Base-by-base conservation (phyloP, 345 rosid species). In the Citrus inodora region DNA sequence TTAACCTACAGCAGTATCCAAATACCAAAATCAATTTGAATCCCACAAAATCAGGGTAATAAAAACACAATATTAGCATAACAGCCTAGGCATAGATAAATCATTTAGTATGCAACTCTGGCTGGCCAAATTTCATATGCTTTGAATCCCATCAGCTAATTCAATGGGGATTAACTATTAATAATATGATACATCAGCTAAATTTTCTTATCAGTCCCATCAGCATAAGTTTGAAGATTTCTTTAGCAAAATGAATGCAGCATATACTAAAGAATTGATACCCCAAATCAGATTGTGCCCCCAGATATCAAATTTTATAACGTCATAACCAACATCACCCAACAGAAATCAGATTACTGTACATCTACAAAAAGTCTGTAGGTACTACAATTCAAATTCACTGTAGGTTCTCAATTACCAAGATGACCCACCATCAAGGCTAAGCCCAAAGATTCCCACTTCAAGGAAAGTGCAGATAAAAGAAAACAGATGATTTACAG, bases 1-100 rank as follows among this genome's bases (percentile, higher is more conserved):
- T 80, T 82, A 64, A 85, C 67, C 94, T 91, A 79, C 62, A 77
- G 22, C 32, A 74, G 66, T 56, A 70, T 56, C 51, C 51, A 78
- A 70, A 35, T 33, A 71, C 33, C 17, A 51, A 24, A 5, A 64
- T 69, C n/a, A 73, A 9, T 62, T 21, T 17, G 2, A 10, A 59
- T 55, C n/a, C n/a, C 9, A 38, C 4, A 4, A 13, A 76, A 6
- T 61, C 25, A n/a, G 53, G 51, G 24, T 19, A 53, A 21, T 13
- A 7, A 14, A 80, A 75, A 65, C 1, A 33, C 13, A 32, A 6
- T 51, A 76, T 9, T 51, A 24, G 55, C 27, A 24, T 2, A 42
- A 53, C 17, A 51, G 63, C 51, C 4, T 13, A 8, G 4, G 13
- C 68, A 51, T 13, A n/a, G 58, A 75, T 51, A 22, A 48, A 62